Percentiles rank a stretch among this genome's conserved stretches.
These are phyloP conservation scores for Xylaria sp. DNA, from an alignment of 2,329 filamentous ascomycete species.

Conservation along the genomic window DNA sequence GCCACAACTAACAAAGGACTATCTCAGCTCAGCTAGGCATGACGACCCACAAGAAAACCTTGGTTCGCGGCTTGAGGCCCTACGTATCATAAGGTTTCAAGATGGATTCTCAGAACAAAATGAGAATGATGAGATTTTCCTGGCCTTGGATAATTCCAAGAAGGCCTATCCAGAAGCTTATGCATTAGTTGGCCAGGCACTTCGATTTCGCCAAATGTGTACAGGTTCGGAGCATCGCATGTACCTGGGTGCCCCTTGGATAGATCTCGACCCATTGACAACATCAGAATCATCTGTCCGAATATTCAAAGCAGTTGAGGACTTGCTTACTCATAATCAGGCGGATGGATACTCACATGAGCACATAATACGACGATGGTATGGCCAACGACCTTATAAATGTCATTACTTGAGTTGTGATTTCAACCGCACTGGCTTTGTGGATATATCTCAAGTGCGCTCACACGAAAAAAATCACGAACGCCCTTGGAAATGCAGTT, in stretches of 20 bases:
- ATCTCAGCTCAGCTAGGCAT: neutral
- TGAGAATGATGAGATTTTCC: neutral
- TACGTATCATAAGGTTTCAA: neutral
- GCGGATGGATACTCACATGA: neutral
- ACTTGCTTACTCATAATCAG: neutral
- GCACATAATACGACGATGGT: constrained; percentile 4
- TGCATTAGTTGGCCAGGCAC: neutral
- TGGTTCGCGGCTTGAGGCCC: neutral
- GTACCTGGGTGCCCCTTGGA: neutral
- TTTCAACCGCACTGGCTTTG: constrained; percentile 21
- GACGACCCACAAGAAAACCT: neutral
- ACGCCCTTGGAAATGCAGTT: neutral
- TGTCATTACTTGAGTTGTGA: constrained; percentile 22
- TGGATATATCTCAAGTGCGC: neutral
- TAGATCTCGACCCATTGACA: constrained; percentile 19
- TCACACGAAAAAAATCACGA: neutral
- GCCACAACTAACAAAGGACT: neutral
- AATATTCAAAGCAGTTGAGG: neutral
- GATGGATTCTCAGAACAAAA: neutral
- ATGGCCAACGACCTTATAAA: constrained; percentile 24
- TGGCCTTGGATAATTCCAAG: neutral
- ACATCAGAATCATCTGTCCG: constrained; percentile 3
- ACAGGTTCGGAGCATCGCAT: constrained; percentile 6
- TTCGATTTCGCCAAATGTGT: constrained; percentile 10
- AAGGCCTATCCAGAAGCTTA: neutral